Evolutionary conservation across 2,329 filamentous ascomycete species (phyloP).

Genomic region (Calycina marina): DNA sequence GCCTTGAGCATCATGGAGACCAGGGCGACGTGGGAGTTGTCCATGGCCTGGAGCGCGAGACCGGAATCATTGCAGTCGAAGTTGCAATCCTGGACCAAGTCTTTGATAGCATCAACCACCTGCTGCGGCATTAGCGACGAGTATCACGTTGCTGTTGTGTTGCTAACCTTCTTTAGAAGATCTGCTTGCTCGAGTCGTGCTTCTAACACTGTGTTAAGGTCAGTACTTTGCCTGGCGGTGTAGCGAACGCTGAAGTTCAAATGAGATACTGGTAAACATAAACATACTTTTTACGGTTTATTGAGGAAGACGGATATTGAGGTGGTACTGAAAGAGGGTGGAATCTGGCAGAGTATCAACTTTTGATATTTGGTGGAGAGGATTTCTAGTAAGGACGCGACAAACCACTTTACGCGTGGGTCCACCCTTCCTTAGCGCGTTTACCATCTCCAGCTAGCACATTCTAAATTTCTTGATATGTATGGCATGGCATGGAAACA

Average conservation of each 20-base stretch:
- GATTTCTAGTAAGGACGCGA: too few species aligned
- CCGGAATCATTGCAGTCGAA: conserved; percentile 99
- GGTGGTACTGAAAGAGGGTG: too few species aligned
- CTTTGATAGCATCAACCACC: conserved; percentile 98
- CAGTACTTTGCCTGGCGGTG: background rate
- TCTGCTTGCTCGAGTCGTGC: conserved; percentile 90
- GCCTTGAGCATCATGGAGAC: conserved; percentile 98
- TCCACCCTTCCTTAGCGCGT: too few species aligned
- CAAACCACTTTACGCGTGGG: too few species aligned
- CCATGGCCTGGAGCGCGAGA: conserved; percentile 97
- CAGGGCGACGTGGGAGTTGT: conserved; percentile 97
- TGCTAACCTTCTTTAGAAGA: conserved; percentile 79
- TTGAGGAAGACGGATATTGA: background rate
- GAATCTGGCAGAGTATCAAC: too few species aligned
- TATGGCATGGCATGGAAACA: too few species aligned
- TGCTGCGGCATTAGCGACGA: conserved; percentile 25
- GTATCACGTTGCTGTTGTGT: background rate
- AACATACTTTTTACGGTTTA: background rate
- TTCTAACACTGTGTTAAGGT: conserved; percentile 55
- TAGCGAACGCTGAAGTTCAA: background rate
- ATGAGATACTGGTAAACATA: background rate
- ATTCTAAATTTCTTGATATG: too few species aligned
- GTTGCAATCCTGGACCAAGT: conserved; percentile 98
- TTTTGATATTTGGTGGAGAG: too few species aligned
- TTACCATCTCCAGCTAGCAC: too few species aligned